Percentiles rank a stretch among this genome's conserved stretches.
Conservation (phyloP, 1,139 yeast genomes). For the Zygosaccharomyces pseudobailii region DNA sequence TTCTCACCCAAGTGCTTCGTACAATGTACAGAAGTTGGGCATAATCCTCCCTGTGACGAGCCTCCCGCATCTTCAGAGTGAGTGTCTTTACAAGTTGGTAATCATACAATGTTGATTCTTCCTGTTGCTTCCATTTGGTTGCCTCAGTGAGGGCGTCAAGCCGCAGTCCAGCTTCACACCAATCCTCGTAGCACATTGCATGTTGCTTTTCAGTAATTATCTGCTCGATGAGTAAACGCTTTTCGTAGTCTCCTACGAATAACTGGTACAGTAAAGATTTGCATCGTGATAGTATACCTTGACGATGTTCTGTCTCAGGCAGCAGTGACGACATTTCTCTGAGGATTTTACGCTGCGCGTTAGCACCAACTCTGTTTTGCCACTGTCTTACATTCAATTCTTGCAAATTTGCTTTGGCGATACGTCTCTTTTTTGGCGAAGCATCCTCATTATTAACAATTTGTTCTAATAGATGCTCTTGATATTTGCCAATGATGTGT, state of each 20-base stretch:
- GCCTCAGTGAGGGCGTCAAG: conserved; percentile 58
- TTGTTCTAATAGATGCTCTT: conserved; percentile 12
- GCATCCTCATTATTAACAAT: conserved; percentile 1
- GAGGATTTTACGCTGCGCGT: background rate
- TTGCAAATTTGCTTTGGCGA: conserved; percentile 3
- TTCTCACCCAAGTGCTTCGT: conserved; percentile 80
- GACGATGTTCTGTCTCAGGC: background rate
- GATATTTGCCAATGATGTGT: conserved; percentile 17
- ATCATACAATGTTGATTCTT: conserved; percentile 66
- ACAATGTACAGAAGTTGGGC: conserved; percentile 63
- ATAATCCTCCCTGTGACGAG: conserved; percentile 55
- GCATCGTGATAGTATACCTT: conserved; percentile 11
- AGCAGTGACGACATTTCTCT: conserved; percentile 1
- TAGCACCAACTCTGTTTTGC: background rate
- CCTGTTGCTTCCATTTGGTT: conserved; percentile 64
- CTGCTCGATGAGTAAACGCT: conserved; percentile 29
- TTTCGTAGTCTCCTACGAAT: conserved; percentile 26
- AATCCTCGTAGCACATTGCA: conserved; percentile 62
- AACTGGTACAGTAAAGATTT: conserved; percentile 17
- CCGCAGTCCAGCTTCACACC: conserved; percentile 60
- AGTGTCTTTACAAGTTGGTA: conserved; percentile 52
- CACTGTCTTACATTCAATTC: background rate
- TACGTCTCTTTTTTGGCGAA: conserved; percentile 2
- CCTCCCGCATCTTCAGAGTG: conserved; percentile 54
- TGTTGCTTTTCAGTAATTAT: conserved; percentile 50